A percentile compares a stretch with the other conserved stretches of the same genome.
Evolutionary conservation across 176 grass and related monocot genomes (phyloP).

Genomic region (Oryza australiensis): DNA sequence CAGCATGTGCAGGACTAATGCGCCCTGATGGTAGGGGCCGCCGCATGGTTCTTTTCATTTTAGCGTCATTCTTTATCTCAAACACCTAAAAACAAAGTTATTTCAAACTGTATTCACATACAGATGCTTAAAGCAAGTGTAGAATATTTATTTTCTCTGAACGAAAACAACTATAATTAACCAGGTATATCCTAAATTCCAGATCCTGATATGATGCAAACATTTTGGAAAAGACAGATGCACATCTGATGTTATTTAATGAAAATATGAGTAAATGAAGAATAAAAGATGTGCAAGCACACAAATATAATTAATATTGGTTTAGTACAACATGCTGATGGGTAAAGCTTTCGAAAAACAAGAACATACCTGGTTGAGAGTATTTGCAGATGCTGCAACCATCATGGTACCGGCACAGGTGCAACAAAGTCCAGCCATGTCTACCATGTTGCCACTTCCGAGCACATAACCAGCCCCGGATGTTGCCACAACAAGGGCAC

Average conservation of each 20-base stretch:
- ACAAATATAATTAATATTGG: conserved; percentile 11
- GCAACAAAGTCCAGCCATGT: conserved; percentile 79
- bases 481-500: conserved; percentile 94
- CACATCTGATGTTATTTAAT: neutral
- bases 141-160: neutral
- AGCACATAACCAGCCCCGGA: conserved; percentile 95
- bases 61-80: conserved; percentile 88
- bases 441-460: conserved; percentile 70
- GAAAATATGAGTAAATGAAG: conserved; percentile 4
- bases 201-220: conserved; percentile 22
- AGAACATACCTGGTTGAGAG: conserved; percentile 79
- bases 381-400: conserved; percentile 96
- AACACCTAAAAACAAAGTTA: conserved; percentile 51
- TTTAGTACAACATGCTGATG: conserved; percentile 4
- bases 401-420: conserved; percentile 99
- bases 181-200: neutral
- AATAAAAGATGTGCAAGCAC: neutral
- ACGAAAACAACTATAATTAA: conserved; percentile 2
- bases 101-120: neutral
- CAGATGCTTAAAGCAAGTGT: neutral
- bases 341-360: neutral
- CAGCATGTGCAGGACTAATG: conserved; percentile 75
- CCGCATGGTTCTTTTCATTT: conserved; percentile 89
- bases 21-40: conserved; percentile 86
- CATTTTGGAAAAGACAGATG: conserved; percentile 2